These are phyloP conservation scores for Metarhizium album DNA, from an alignment of 2,329 filamentous ascomycete genomes.

Conservation along the genomic window DNA sequence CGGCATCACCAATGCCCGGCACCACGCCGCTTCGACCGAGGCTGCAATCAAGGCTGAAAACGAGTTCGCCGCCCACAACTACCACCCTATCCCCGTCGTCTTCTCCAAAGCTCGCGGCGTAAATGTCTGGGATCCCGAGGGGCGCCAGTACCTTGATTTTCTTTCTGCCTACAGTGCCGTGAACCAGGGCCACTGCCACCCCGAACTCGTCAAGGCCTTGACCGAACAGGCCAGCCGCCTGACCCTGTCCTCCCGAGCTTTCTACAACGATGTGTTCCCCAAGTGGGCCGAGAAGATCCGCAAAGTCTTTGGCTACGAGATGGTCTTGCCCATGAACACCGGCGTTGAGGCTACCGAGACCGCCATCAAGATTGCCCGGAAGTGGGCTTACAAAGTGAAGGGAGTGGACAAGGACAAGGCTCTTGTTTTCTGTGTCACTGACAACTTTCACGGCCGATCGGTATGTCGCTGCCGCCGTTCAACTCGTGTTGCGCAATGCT, in stretches of 20 bases:
- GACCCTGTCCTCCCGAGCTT: conserved; percentile 87
- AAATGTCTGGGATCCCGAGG: conserved; percentile 95
- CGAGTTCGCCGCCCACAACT: conserved; percentile 91
- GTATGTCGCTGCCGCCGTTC: conserved; percentile 37
- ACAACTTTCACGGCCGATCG: conserved; percentile 96
- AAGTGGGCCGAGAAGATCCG: conserved; percentile 90
- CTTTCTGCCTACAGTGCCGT: conserved; percentile 96
- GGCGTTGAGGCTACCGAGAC: conserved; percentile 95
- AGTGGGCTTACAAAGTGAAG: conserved; percentile 98
- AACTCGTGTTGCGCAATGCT: background rate
- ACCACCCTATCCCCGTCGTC: conserved; percentile 91
- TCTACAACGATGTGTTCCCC: conserved; percentile 97
- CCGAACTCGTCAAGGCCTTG: conserved; percentile 83
- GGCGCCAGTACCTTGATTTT: conserved; percentile 92
- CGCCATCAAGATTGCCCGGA: conserved; percentile 87
- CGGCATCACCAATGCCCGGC: conserved; percentile 27
- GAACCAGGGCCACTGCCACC: conserved; percentile 97
- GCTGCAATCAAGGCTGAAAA: conserved; percentile 73
- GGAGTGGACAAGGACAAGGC: conserved; percentile 77
- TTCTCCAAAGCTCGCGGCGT: conserved; percentile 78
- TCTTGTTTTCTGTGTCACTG: conserved; percentile 68
- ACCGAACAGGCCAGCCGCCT: conserved; percentile 80
- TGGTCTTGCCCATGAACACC: conserved; percentile 98
- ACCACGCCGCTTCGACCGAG: conserved; percentile 69
- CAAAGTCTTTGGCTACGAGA: conserved; percentile 84